Evolutionary conservation across 2,329 filamentous ascomycete genomes (phyloP).

Genomic region (Achaetomium macrosporum): DNA sequence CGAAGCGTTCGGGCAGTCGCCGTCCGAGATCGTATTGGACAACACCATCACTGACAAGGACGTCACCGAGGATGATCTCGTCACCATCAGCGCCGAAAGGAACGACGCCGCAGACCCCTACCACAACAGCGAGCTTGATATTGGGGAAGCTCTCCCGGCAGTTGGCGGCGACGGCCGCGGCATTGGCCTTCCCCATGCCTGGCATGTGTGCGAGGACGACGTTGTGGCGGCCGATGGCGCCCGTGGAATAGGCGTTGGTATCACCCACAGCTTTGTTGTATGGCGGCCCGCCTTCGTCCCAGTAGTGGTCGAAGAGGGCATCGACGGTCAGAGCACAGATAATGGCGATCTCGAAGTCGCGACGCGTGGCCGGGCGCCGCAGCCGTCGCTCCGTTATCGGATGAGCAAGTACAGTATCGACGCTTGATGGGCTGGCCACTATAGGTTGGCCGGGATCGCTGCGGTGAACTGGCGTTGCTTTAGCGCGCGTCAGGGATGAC

Average conservation of each 20-base stretch:
- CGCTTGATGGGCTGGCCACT: no score
- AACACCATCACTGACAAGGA: slow-evolving; percentile 29
- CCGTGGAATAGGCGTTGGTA: slow-evolving; percentile 7
- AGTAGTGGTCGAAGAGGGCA: slow-evolving; percentile 9
- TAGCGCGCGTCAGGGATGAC: no score
- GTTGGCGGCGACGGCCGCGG: slow-evolving; percentile 25
- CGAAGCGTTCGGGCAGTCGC: slow-evolving; percentile 24
- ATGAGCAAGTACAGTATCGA: no score
- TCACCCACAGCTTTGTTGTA: slow-evolving; percentile 9
- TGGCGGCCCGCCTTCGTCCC: slow-evolving; percentile 6
- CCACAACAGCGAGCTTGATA: slow-evolving; percentile 32
- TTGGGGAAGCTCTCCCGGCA: slow-evolving; percentile 31
- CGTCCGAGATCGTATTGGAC: slow-evolving; percentile 29
- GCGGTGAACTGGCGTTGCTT: no score
- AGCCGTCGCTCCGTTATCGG: no score
- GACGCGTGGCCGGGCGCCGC: slow-evolving; percentile 7
- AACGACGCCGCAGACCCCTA: slow-evolving; percentile 37
- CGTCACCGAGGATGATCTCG: slow-evolving; percentile 30
- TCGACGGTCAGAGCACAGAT: slow-evolving; percentile 12
- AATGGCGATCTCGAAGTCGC: slow-evolving; percentile 12
- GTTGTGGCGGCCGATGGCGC: slow-evolving; percentile 12
- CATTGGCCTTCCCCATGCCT: slow-evolving; percentile 27
- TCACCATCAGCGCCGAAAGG: neutral
- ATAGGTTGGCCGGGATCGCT: no score
- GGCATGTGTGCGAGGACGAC: slow-evolving; percentile 29